Conservation (phyloP, 148 eudicot genomes). For the Silene latifolia region DNA sequence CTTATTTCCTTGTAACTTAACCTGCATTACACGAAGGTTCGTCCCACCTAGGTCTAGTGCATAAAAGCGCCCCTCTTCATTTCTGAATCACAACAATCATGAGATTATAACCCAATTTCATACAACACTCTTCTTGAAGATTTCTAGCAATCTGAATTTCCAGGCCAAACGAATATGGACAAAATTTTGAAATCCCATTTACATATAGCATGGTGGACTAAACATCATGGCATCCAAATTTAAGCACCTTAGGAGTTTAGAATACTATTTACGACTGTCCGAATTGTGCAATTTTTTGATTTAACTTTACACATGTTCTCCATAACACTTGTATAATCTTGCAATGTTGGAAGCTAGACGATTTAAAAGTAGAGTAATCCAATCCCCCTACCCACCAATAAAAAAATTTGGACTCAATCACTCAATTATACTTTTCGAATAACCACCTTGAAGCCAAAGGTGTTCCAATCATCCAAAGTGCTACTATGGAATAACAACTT, state of each 20-base stretch:
- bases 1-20: constrained; percentile 26
- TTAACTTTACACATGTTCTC: background rate
- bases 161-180: background rate
- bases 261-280: background rate
- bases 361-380: background rate
- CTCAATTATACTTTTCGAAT: background rate
- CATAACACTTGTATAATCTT: background rate
- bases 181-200: background rate
- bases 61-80: constrained; percentile 40
- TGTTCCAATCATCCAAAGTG: background rate
- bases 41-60: constrained; percentile 51
- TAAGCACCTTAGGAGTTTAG: background rate
- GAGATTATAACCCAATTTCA: constrained; percentile 2
- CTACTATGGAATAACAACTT: constrained; percentile 1
- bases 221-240: background rate
- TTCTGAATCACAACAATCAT: constrained; percentile 22
- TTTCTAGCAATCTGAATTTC: background rate
- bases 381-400: no score
- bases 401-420: no score
- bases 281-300: background rate
- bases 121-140: background rate
- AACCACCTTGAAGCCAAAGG: background rate
- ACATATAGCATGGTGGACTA: background rate
- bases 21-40: constrained; percentile 41
- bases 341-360: background rate